Evolutionary conservation across 1,284 basidiomycete genomes (phyloP).

Genomic region (Volvariella surrecta): DNA sequence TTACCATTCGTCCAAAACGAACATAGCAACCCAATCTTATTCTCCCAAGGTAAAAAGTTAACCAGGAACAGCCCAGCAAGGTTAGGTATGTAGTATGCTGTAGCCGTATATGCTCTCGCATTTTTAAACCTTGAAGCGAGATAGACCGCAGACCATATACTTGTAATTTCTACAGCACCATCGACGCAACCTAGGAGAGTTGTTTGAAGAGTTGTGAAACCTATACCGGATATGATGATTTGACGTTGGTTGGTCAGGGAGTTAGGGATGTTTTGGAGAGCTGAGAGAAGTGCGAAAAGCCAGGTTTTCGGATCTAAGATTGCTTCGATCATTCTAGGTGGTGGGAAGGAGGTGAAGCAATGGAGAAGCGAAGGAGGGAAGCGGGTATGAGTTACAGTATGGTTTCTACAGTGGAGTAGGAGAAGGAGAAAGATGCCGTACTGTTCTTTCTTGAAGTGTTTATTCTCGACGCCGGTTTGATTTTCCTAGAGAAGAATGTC

Average conservation of each 20-base stretch:
- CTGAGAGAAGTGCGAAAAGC: slow-evolving; percentile 60
- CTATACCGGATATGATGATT: slow-evolving; percentile 63
- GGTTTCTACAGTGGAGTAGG: too few relatives aligned
- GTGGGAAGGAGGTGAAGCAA: too few relatives aligned
- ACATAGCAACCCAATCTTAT: slow-evolving; percentile 57
- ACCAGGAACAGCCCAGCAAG: slow-evolving; percentile 53
- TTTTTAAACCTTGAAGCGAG: slow-evolving; percentile 44
- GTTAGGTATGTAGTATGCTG: slow-evolving; percentile 57
- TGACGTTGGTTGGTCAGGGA: slow-evolving; percentile 63
- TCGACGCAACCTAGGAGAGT: slow-evolving; percentile 64
- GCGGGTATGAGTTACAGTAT: too few relatives aligned
- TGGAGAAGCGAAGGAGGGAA: too few relatives aligned
- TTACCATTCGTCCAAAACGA: slow-evolving; percentile 50
- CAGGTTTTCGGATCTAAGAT: slow-evolving; percentile 62
- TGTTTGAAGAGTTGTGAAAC: slow-evolving; percentile 56
- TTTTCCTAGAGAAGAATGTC: slow-evolving; percentile 32
- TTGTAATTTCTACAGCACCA: slow-evolving; percentile 53
- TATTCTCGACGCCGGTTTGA: slow-evolving; percentile 68
- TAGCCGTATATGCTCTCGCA: slow-evolving; percentile 44
- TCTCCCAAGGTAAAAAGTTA: slow-evolving; percentile 51
- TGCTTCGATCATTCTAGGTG: slow-evolving; percentile 54
- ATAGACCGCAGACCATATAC: slow-evolving; percentile 49
- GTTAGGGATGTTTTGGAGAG: slow-evolving; percentile 58
- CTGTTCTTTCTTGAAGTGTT: slow-evolving; percentile 71
- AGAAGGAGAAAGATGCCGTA: slow-evolving; percentile 18